Percentiles rank a stretch among this genome's conserved stretches.
These are phyloP conservation scores for Fusarium illudens DNA, from an alignment of 2,329 filamentous ascomycete genomes.

Conservation along the genomic window DNA sequence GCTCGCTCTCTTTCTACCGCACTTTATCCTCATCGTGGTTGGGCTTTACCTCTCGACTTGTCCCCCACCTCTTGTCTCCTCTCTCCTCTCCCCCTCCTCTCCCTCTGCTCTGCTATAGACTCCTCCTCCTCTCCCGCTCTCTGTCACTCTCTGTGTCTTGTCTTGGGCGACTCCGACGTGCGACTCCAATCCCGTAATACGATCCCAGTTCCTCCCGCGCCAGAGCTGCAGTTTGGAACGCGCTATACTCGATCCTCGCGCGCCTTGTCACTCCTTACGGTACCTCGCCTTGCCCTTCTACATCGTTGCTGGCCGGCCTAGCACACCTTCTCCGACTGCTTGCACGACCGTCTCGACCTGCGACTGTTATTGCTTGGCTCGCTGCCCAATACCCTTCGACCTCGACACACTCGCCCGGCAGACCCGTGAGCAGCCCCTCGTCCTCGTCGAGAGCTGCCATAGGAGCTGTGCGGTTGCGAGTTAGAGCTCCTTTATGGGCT, in stretches of 20 bases:
- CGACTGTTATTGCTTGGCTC: constrained; percentile 6
- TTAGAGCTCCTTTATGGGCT: constrained; percentile 51
- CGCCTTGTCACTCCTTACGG: constrained; percentile 28
- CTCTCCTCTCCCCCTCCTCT: constrained; percentile 18
- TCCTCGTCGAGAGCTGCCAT: constrained; percentile 41
- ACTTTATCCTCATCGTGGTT: constrained; percentile 12
- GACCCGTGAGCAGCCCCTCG: constrained; percentile 38
- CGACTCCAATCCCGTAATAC: constrained; percentile 33
- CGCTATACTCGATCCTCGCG: constrained; percentile 26
- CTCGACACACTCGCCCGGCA: constrained; percentile 23
- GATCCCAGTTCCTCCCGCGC: constrained; percentile 20
- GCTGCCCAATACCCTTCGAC: constrained; percentile 10
- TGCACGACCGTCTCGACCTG: constrained; percentile 17
- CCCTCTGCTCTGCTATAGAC: constrained; percentile 12
- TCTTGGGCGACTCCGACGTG: constrained; percentile 22
- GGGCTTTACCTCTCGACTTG: constrained; percentile 22
- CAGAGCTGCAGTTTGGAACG: constrained; percentile 23
- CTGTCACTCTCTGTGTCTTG: constrained; percentile 17
- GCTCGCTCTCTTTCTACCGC: neutral
- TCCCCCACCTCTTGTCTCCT: constrained; percentile 30
- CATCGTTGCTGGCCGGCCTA: constrained; percentile 34
- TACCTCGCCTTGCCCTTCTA: constrained; percentile 6
- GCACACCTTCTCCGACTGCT: constrained; percentile 16
- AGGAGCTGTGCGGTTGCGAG: constrained; percentile 49
- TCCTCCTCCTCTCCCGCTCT: neutral